phyloP scores from a whole-genome alignment of 371 early-diverging fungal species.

The Rhizomucor pusillus region DNA sequence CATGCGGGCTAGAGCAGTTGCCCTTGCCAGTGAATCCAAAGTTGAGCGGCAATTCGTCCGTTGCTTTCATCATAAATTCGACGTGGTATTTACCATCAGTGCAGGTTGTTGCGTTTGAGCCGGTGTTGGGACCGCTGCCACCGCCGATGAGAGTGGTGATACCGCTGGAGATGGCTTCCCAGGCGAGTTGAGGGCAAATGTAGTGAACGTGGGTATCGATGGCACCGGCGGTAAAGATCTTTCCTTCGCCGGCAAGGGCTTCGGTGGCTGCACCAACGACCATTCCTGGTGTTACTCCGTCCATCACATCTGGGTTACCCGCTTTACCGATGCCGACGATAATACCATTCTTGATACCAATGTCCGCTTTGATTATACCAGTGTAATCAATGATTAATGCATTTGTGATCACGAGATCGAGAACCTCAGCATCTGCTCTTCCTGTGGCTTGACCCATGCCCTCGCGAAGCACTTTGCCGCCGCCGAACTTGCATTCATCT shows the following conservation, averaged over 20 bases:
- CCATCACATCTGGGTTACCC: constrained; percentile 97
- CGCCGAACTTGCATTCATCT: constrained; percentile 89
- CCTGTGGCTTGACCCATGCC: constrained; percentile 89
- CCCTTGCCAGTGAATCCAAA: constrained; percentile 95
- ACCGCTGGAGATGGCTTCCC: constrained; percentile 82
- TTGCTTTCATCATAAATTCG: constrained; percentile 83
- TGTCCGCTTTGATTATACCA: constrained; percentile 96
- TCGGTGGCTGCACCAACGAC: constrained; percentile 86
- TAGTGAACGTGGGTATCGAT: constrained; percentile 92
- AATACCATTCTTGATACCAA: constrained; percentile 82
- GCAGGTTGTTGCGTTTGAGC: constrained; percentile 93
- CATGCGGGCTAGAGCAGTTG: constrained; percentile 64
- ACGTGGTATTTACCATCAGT: constrained; percentile 82
- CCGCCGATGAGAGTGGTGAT: constrained; percentile 92
- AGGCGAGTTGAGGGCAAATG: constrained; percentile 85
- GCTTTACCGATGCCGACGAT: constrained; percentile 93
- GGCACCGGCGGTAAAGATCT: constrained; percentile 90
- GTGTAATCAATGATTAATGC: constrained; percentile 88
- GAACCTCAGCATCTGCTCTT: constrained; percentile 57
- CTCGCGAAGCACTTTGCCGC: constrained; percentile 85
- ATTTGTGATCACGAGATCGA: constrained; percentile 93
- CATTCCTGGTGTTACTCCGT: constrained; percentile 86
- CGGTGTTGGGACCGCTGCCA: constrained; percentile 94
- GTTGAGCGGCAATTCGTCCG: constrained; percentile 85
- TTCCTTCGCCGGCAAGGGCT: constrained; percentile 86